Evolutionary conservation across 2,329 filamentous ascomycete genomes (phyloP), one percentile per base, ranked within the genome.

Genomic region (Keithomyces neogunnii): DNA sequence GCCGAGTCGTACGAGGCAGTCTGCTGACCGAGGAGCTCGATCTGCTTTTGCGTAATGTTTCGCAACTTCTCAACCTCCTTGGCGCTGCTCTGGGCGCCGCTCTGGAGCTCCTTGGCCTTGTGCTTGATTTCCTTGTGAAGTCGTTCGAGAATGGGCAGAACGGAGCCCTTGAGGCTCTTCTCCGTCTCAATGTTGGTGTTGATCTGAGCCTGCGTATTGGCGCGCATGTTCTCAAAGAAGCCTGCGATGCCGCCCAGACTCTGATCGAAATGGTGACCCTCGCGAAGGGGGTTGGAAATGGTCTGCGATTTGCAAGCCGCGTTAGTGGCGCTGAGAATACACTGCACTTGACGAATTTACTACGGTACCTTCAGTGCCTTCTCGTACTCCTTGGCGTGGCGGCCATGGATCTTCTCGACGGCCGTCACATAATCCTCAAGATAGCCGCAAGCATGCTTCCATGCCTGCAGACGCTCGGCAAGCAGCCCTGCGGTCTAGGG

Each of bases 71-170:
- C 89, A 28, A 99, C 90, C 48, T 89, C 83, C 73, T 97, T 99
- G 58, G 88, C 83, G 13, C 85, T 81, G 75, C 95, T 96, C 55
- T 84, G 80, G 28, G 88, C 89, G 7, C 92, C 91, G 55, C 83
- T 78, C 43, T 81, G 78, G 47, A 99, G 79, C 70, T 96, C 91
- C 75, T 97, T 97, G 56, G 82, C 78, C 75, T 97, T 97, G 73
- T 87, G 84, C 79, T 97, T 99, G 76, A 99, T 93, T 68, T 97
- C 93, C 67, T 89, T 85, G 73, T 97, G 91, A 47, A 99, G 77
- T 49, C 90, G 86, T 61, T 95, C 89, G 64, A 99, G 85, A 56
- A 92, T 85, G 38, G 92, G 93, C 26, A 96, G 77, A 32, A 97
- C 87, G 11, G 85, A 84, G 53, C 84, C 85, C 71, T 92, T 95